These are phyloP conservation scores for Alternaria ventricosa DNA, from an alignment of 2,329 filamentous ascomycete genomes.

Conservation along the genomic window DNA sequence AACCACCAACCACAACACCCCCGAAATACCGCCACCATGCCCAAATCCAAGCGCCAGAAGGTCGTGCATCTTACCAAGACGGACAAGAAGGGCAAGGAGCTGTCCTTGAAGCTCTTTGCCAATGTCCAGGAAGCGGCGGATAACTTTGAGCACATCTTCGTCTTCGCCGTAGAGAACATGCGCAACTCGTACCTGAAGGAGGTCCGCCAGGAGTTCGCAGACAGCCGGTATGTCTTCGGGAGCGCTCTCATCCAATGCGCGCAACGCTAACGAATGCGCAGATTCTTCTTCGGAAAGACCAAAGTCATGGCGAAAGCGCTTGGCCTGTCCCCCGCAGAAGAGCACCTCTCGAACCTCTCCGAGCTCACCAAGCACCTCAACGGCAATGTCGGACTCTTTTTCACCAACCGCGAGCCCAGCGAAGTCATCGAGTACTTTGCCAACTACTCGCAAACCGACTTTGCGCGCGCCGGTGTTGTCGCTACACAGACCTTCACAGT, in stretches of 20 bases:
- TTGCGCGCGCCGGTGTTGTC: slow-evolving; percentile 82
- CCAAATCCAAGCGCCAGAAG: slow-evolving; percentile 92
- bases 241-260: neutral
- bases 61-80: slow-evolving; percentile 91
- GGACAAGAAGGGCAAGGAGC: slow-evolving; percentile 91
- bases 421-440: slow-evolving; percentile 76
- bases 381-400: slow-evolving; percentile 88
- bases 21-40: slow-evolving; percentile 67
- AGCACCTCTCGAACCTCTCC: slow-evolving; percentile 79
- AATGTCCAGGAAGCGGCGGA: slow-evolving; percentile 86
- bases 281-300: slow-evolving; percentile 98
- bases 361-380: slow-evolving; percentile 71
- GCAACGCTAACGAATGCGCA: slow-evolving; percentile 46
- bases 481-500: slow-evolving; percentile 80
- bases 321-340: slow-evolving; percentile 76
- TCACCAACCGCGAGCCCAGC: slow-evolving; percentile 77
- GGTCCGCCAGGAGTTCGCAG: slow-evolving; percentile 81
- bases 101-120: slow-evolving; percentile 83
- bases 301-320: slow-evolving; percentile 98
- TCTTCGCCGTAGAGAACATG: slow-evolving; percentile 96
- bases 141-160: slow-evolving; percentile 88
- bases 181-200: slow-evolving; percentile 95
- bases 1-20: slow-evolving; percentile 19
- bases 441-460: slow-evolving; percentile 78
- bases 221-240: slow-evolving; percentile 72